phyloP scores from a whole-genome alignment of 805 yeast species.

The Brettanomyces bruxellensis region DNA sequence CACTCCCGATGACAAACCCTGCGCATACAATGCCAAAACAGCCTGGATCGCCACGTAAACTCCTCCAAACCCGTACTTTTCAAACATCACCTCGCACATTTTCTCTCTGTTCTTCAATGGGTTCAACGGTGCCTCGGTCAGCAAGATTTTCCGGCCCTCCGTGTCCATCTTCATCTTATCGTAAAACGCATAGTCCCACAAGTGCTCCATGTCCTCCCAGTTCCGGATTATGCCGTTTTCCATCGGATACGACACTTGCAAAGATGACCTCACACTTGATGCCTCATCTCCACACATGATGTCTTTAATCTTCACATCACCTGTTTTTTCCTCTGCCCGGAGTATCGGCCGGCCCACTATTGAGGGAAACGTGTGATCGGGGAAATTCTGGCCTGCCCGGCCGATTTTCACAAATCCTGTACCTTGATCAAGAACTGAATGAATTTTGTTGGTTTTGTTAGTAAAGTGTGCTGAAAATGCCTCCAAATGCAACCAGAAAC shows the following conservation, averaged over 20 bases:
- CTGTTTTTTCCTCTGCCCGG: constrained; percentile 89
- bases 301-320: constrained; percentile 75
- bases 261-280: constrained; percentile 75
- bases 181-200: constrained; percentile 96
- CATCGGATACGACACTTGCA: constrained; percentile 96
- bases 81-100: constrained; percentile 92
- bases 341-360: constrained; percentile 96
- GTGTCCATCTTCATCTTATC: constrained; percentile 79
- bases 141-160: constrained; percentile 65
- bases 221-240: constrained; percentile 95
- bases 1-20: constrained; percentile 93
- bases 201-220: constrained; percentile 98
- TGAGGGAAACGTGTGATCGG: constrained; percentile 94
- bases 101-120: constrained; percentile 83
- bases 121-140: constrained; percentile 98
- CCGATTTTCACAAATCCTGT: constrained; percentile 98
- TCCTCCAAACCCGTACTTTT: constrained; percentile 82
- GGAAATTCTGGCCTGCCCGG: constrained; percentile 93
- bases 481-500: neutral
- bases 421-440: constrained; percentile 89
- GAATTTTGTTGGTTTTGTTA: too few species aligned
- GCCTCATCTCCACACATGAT: constrained; percentile 99
- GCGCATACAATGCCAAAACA: constrained; percentile 95
- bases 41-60: constrained; percentile 96
- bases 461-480: neutral